Conservation (phyloP, 2,329 filamentous ascomycete genomes). For the Ilyonectria mors-panacis region DNA sequence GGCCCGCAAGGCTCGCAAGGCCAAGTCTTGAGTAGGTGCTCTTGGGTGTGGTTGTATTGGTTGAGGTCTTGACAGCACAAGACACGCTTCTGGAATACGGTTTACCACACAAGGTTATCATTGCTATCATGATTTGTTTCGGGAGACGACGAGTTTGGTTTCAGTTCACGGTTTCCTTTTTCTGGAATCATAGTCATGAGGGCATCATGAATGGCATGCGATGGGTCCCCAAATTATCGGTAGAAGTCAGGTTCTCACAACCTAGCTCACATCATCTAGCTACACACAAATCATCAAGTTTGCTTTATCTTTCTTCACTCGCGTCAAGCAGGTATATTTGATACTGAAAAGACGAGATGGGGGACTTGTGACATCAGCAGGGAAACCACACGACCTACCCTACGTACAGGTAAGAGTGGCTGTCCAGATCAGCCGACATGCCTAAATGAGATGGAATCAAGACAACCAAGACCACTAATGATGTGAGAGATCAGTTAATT, state of each 20-base stretch:
- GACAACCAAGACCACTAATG: neutral
- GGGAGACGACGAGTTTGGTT: no score
- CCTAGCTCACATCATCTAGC: neutral
- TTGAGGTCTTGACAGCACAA: neutral
- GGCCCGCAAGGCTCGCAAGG: neutral
- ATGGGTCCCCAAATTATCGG: neutral
- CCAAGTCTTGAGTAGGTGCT: neutral
- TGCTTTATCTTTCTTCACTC: neutral
- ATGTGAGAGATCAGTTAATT: neutral
- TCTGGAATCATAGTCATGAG: neutral
- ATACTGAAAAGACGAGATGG: neutral
- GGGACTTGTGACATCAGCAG: neutral
- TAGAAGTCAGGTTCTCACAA: neutral
- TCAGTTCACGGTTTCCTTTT: neutral
- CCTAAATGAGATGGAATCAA: neutral
- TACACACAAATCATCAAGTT: neutral
- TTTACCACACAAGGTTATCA: neutral
- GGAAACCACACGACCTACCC: neutral
- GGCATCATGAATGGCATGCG: neutral
- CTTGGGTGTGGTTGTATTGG: neutral
- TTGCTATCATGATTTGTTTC: neutral
- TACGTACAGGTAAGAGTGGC: neutral
- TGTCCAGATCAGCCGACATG: neutral
- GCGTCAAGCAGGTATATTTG: no score
- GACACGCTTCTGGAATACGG: neutral